phyloP scores from a whole-genome alignment of 2,329 filamentous ascomycete species.

The Exserohilum rostratum region DNA sequence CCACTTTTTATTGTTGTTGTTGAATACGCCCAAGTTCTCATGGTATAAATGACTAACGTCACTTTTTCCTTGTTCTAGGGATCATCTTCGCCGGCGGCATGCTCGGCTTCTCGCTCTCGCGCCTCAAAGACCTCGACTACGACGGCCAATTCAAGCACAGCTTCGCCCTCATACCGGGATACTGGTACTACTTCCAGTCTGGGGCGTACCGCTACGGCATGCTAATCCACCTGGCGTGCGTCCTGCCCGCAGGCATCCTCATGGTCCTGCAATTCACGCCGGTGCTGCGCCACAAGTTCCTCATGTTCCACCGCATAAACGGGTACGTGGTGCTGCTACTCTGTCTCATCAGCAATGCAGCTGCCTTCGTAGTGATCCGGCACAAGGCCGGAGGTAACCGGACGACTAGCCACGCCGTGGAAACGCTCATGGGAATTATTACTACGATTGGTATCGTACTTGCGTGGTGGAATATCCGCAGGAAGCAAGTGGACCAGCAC shows the following conservation, averaged over 20 bases:
- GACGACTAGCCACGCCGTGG: background rate
- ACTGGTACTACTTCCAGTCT: background rate
- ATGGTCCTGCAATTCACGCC: background rate
- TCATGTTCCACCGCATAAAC: background rate
- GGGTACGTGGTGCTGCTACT: background rate
- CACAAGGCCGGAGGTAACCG: background rate
- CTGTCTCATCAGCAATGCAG: background rate
- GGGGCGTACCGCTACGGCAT: background rate
- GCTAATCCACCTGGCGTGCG: background rate
- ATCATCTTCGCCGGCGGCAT: background rate
- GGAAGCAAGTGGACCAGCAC: background rate
- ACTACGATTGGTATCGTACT: background rate
- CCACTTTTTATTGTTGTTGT: too few relatives aligned
- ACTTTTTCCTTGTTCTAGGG: background rate
- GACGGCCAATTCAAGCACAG: background rate
- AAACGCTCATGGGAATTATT: background rate
- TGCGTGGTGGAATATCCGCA: background rate
- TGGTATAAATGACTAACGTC: too few relatives aligned
- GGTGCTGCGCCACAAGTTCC: background rate
- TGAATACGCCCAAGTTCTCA: too few relatives aligned
- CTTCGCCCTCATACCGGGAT: background rate
- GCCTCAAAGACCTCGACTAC: background rate
- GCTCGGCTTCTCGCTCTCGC: background rate
- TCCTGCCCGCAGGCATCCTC: background rate
- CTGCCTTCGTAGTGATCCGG: background rate